Evolutionary conservation across 1,284 basidiomycete genomes (phyloP), one percentile per base, ranked within the genome.

Genomic region (Moesziomyces sp.): DNA sequence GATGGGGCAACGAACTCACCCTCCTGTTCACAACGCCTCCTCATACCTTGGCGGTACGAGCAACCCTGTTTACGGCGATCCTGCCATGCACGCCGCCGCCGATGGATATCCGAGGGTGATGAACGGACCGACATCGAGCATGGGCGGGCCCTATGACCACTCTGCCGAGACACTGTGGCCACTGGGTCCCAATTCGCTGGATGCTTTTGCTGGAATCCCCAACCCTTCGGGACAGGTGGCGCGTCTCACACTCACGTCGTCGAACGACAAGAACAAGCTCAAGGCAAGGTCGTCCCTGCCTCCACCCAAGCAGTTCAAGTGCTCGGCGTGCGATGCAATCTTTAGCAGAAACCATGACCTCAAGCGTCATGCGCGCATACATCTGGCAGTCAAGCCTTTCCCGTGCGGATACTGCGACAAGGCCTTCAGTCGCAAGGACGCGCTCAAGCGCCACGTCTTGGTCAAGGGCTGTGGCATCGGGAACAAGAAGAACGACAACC

Each of bases 321-420:
- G 80, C 54, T 76, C 67, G 42, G 73, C 71, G 19, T 82, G 80
- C 48, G 66, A 70, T 14, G 73, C 80, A 19, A 71, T 77, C 46
- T 82, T 82, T 45, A 76, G 72, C 44, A 77, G 80, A 13, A 82
- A 82, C 46, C 80, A 82, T 50, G 80, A 82, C 48, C 66, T 82
- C 38, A 80, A 81, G 56, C 64, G 81, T 40, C 81, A 82, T 50
- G 57, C 76, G 3, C 74, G 81, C n/a, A 80, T 81, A 40, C 81
- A 82, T 46, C 52, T 82, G 48, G 79, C 78, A 10, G 75, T 77
- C 59, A 79, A 80, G 68, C 81, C 78, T 5, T 80, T 76, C 46
- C 67, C 75, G 0, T 80, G 78, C 50, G 54, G 52, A 24, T 77
- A 65, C 48, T 80, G 78, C 56, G 75, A 72, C 46, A 80, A 80